A percentile compares a stretch with the other conserved stretches of the same genome.
These are phyloP conservation scores for Phialemoniopsis sp. DNA, from an alignment of 2,329 filamentous ascomycete genomes.

Conservation along the genomic window DNA sequence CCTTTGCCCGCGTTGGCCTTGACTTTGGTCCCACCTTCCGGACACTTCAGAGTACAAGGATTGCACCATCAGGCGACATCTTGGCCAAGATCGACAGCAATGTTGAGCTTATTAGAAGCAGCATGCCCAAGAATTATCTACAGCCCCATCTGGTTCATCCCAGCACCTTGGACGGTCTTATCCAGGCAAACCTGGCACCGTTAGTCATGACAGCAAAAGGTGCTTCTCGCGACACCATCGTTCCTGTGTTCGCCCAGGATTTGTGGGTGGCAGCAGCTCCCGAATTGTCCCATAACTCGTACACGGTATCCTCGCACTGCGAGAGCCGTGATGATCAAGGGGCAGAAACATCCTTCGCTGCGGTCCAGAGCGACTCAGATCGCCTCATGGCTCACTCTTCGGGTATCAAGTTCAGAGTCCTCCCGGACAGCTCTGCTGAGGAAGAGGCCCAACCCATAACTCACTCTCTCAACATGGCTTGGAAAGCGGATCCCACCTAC, in stretches of 20 bases:
- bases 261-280: slow-evolving; percentile 7
- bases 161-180: slow-evolving; percentile 5
- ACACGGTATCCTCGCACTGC: slow-evolving; percentile 9
- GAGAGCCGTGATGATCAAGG: slow-evolving; percentile 7
- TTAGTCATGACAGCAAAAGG: slow-evolving; percentile 1
- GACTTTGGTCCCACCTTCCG: slow-evolving; percentile 15
- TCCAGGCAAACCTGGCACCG: slow-evolving; percentile 6
- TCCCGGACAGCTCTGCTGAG: slow-evolving; percentile 4
- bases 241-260: slow-evolving; percentile 6
- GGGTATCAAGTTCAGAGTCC: slow-evolving; percentile 12
- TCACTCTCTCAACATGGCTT: slow-evolving; percentile 11
- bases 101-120: not conserved
- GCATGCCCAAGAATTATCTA: slow-evolving; percentile 15
- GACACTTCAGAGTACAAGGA: too few species aligned
- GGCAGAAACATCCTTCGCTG: slow-evolving; percentile 8
- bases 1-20: slow-evolving; percentile 7
- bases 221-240: slow-evolving; percentile 2
- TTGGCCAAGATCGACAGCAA: too few species aligned
- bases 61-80: too few species aligned
- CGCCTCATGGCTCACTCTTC: slow-evolving; percentile 10
- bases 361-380: slow-evolving; percentile 6
- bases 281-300: slow-evolving; percentile 8
- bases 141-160: slow-evolving; percentile 8
- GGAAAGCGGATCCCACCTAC: slow-evolving; percentile 13
- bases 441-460: not conserved